phyloP scores from a whole-genome alignment of 2,329 filamentous ascomycete species.

The Chalaropsis thielavioides region DNA sequence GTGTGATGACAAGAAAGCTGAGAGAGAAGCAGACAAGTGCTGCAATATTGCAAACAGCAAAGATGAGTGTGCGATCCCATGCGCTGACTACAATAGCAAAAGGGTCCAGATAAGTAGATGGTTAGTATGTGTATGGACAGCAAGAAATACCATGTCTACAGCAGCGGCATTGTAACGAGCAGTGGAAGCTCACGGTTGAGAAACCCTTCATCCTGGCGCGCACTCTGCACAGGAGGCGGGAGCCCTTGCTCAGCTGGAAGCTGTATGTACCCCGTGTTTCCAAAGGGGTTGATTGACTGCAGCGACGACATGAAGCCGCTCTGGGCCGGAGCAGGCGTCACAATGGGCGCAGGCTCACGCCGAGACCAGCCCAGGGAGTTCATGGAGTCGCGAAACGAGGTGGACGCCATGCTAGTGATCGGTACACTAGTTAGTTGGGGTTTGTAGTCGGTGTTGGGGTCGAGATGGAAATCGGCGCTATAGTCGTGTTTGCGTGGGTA shows the following conservation, averaged over 20 bases:
- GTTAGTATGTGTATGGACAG: neutral
- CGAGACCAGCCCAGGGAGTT: slow-evolving; percentile 91
- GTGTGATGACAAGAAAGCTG: slow-evolving; percentile 59
- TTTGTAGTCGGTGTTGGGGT: neutral
- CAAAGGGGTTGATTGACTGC: slow-evolving; percentile 77
- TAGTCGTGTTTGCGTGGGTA: neutral
- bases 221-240: slow-evolving; percentile 51
- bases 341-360: slow-evolving; percentile 60
- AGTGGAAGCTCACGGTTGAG: slow-evolving; percentile 65
- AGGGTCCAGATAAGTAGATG: slow-evolving; percentile 18
- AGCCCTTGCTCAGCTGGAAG: slow-evolving; percentile 44
- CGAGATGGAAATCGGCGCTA: neutral
- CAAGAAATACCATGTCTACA: neutral
- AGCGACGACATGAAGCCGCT: slow-evolving; percentile 67
- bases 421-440: neutral
- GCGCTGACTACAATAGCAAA: slow-evolving; percentile 58
- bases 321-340: slow-evolving; percentile 51
- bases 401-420: slow-evolving; percentile 54
- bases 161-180: neutral
- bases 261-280: slow-evolving; percentile 71
- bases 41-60: slow-evolving; percentile 77
- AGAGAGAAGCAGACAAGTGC: slow-evolving; percentile 83
- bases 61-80: slow-evolving; percentile 91
- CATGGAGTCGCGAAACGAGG: slow-evolving; percentile 85
- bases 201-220: slow-evolving; percentile 87